A percentile compares a stretch with the other conserved stretches of the same genome.
phyloP scores from a whole-genome alignment of 2,329 filamentous ascomycete genomes.

The Juglanconis sp. region DNA sequence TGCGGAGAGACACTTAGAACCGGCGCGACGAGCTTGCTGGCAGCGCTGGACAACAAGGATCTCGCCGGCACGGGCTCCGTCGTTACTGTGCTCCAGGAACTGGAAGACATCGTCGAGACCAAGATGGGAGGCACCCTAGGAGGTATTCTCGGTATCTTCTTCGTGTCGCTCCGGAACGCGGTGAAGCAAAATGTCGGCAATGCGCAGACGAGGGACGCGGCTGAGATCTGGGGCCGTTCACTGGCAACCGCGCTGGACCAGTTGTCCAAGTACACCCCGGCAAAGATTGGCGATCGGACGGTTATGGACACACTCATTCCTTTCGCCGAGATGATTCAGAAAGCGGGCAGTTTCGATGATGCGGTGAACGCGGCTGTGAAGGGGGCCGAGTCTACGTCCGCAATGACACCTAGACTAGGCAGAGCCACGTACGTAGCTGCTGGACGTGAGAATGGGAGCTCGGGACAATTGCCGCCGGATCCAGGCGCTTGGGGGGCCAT shows the following conservation, averaged over 20 bases:
- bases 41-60: constrained; percentile 38
- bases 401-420: constrained; percentile 62
- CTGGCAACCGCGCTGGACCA: constrained; percentile 42
- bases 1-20: constrained; percentile 61
- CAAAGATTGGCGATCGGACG: constrained; percentile 53
- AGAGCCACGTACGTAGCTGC: constrained; percentile 66
- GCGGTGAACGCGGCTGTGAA: constrained; percentile 57
- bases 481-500: constrained; percentile 70
- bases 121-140: constrained; percentile 54
- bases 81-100: constrained; percentile 42
- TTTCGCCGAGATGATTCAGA: constrained; percentile 46
- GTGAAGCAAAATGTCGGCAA: constrained; percentile 27
- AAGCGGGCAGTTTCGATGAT: constrained; percentile 46
- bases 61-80: constrained; percentile 43
- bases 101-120: constrained; percentile 54
- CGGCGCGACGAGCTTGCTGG: constrained; percentile 46
- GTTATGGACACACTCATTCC: constrained; percentile 57
- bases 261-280: constrained; percentile 51
- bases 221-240: constrained; percentile 42
- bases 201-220: constrained; percentile 25
- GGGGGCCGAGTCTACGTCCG: constrained; percentile 62
- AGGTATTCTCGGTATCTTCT: constrained; percentile 53
- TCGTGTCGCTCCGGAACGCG: constrained; percentile 44
- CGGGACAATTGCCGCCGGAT: constrained; percentile 54
- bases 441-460: constrained; percentile 34